Conservation (phyloP, 805 yeast species). For the Metschnikowia lunata region DNA sequence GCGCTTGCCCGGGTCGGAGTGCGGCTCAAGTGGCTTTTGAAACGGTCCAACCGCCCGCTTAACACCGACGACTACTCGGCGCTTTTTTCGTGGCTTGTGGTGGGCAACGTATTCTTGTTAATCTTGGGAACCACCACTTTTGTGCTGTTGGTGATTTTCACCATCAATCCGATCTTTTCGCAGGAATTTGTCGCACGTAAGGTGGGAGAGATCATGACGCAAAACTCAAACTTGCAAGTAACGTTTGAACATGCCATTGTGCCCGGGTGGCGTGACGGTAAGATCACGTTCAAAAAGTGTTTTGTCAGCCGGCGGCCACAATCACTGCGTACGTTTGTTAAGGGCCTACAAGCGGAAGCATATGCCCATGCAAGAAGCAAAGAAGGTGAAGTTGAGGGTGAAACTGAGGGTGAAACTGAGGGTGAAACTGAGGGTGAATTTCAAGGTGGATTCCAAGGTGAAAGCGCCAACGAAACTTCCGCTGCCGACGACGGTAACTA, state of each 20-base stretch:
- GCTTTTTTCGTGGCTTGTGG: constrained; percentile 83
- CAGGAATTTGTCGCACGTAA: constrained; percentile 81
- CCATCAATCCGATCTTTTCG: constrained; percentile 80
- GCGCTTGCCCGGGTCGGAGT: constrained; percentile 28
- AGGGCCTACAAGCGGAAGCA: constrained; percentile 73
- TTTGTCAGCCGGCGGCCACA: constrained; percentile 83
- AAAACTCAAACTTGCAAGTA: constrained; percentile 76
- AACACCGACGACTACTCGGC: constrained; percentile 92
- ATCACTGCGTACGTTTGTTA: constrained; percentile 46
- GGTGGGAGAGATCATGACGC: constrained; percentile 79
- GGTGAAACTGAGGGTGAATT: neutral
- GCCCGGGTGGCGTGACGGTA: constrained; percentile 89
- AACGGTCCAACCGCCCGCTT: constrained; percentile 74
- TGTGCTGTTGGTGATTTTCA: constrained; percentile 69
- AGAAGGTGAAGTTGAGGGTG: neutral
- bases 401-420: neutral
- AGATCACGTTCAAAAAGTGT: constrained; percentile 77
- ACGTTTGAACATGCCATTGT: constrained; percentile 91
- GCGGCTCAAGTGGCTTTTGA: constrained; percentile 67
- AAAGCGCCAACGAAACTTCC: constrained; percentile 14
- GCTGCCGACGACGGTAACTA: constrained; percentile 82
- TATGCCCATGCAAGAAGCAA: constrained; percentile 42
- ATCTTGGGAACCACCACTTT: constrained; percentile 90
- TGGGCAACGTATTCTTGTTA: constrained; percentile 79
- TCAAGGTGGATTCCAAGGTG: neutral